Base-by-base conservation (phyloP, 2,329 filamentous ascomycete species). In the Fusarium sp. region DNA sequence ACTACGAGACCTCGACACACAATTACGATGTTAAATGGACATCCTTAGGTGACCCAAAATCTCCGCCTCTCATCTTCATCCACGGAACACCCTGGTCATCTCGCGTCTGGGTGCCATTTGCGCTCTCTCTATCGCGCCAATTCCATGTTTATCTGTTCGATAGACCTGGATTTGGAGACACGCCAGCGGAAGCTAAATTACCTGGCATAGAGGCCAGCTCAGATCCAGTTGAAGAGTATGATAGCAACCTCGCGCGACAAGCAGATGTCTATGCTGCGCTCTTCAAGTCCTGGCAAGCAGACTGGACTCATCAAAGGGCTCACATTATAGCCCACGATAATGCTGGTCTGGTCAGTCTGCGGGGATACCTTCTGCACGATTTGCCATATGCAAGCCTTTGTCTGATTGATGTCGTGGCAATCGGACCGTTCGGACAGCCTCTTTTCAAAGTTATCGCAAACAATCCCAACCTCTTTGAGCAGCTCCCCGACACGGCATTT, bases 61-160 rank as follows among this genome's bases (percentile, higher is more conserved):
- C 51, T 0, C 79, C 76, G 18, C 80, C 81, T 0, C 57, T 83
- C 1, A 69, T 85, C 14, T 83, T 85, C 38, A 71, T 85, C 10
- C 83, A 85, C 58, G 83, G 83, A 53, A 85, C 83, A 0, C 83
- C 83, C 0, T 85, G 82, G 82, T 83, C 82, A 3, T 83, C 81
- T 2, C 68, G 59, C 1, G 75, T 84, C 10, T 85, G 81, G 80
- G 46, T 61, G 0, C 72, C 75, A 2, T 77, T 80, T 18, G 81
- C 80, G 2, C 63, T 74, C 31, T 71, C 80, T 3, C 69, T 85
- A 2, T 72, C 78, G 6, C 66, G 69, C 3, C 74, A 76, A 17
- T 81, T 79, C 52, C 75, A 74, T 13, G 77, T 84, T 49, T 80
- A 84, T 60, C 72, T 85, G 14, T 84, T 81, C 58, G 83, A 85